Evolutionary conservation across 306 rosid genomes (phyloP), one percentile per base, ranked within the genome.

Genomic region (Pterocarpus santalinus): DNA sequence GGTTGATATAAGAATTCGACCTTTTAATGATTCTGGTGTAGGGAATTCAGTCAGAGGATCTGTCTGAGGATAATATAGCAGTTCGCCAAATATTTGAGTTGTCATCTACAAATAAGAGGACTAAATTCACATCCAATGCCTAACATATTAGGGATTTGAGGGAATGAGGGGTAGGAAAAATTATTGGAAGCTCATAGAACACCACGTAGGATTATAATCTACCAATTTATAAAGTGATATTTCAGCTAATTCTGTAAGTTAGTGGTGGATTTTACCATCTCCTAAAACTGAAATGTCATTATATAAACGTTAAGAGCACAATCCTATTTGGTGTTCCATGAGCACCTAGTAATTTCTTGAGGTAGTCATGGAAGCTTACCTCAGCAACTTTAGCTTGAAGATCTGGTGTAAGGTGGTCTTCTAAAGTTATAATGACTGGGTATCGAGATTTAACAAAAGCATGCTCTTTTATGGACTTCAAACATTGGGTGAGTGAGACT

Each of bases 341-440:
- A 22, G 28, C 28, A 22, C 28, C 28, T 22, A 22, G 28, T 22
- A 22, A 22, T 22, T 22, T 22, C 28, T 22, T 61, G 14, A 17
- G 68, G 69, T 33, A 66, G 12, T 38, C 57, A 70, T 15, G 63
- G 76, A 80, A 58, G 41, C 86, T 62, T 71, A 90, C 98, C 93
- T 89, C 96, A 13, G 97, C 97, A 84, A 87, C 97, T 90, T 85
- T 93, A 79, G 94, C 95, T 85, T 93, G 95, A 80, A 92, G 97
- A 46, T 72, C 85, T 30, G 90, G 80, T 0, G 97, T 84, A 81
- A 95, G 99, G 79, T 95, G 99, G 67, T 91, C 99, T 83, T 95
- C 99, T 51, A 95, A 80, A 63, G 99, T 95, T 41, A 95, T 91
- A 43, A 95, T 85, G 76, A 95, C 88, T 0, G 99, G 99, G 82